Percentiles rank a stretch among this genome's conserved stretches.
Conservation (phyloP, 2,329 filamentous ascomycete genomes). For the Fusarium irregulare region DNA sequence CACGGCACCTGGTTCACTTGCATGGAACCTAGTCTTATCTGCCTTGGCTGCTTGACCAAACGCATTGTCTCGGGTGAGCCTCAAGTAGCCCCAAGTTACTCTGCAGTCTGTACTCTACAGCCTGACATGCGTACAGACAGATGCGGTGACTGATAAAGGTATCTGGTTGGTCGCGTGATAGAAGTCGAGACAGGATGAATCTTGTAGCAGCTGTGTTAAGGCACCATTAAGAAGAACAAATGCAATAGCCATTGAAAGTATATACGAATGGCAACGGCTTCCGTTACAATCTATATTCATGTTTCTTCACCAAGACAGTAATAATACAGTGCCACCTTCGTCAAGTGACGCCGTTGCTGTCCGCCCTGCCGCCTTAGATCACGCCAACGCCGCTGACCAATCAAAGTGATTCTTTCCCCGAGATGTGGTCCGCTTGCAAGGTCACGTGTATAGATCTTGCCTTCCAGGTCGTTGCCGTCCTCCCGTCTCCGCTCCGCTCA, state of each 20-base stretch:
- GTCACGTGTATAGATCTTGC: slow-evolving; percentile 48
- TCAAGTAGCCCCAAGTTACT: slow-evolving; percentile 24
- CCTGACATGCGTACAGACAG: slow-evolving; percentile 1
- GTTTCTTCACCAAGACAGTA: neutral
- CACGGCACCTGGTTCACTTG: slow-evolving; percentile 16
- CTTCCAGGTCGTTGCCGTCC: slow-evolving; percentile 43
- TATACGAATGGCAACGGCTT: neutral
- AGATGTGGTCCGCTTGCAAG: slow-evolving; percentile 20
- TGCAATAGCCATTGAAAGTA: neutral
- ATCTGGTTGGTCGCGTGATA: slow-evolving; percentile 37
- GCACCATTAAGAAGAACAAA: neutral
- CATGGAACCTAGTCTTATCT: slow-evolving; percentile 24
- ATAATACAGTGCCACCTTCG: slow-evolving; percentile 2
- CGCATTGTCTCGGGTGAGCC: slow-evolving; percentile 12
- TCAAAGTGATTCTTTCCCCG: slow-evolving; percentile 7
- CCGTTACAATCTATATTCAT: neutral
- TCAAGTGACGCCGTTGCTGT: slow-evolving; percentile 40
- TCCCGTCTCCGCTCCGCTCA: slow-evolving; percentile 48
- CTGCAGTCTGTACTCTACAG: neutral
- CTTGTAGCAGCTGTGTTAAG: slow-evolving; percentile 1
- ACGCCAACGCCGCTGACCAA: slow-evolving; percentile 36
- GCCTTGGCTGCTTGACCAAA: slow-evolving; percentile 10
- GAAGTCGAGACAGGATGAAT: slow-evolving; percentile 3
- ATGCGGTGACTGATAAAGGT: slow-evolving; percentile 11
- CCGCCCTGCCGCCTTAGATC: slow-evolving; percentile 29